Conservation (phyloP, 495 filamentous ascomycete species). For the Sabuloglossum arenarium region DNA sequence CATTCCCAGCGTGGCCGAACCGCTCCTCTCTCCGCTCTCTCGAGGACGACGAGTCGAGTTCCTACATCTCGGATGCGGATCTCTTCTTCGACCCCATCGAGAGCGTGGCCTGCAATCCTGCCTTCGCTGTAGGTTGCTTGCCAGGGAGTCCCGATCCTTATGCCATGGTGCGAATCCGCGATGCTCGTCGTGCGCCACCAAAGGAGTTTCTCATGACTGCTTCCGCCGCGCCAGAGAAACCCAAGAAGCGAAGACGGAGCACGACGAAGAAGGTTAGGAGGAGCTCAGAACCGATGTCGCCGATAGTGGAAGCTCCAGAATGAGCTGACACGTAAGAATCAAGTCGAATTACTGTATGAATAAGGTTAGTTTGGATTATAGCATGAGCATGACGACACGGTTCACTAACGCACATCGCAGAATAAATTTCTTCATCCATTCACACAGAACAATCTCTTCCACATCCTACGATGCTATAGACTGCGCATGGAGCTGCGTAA, state of each 20-base stretch:
- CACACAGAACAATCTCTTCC: no score
- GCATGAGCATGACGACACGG: no score
- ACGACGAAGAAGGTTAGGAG: conserved; percentile 3
- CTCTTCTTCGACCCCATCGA: conserved; percentile 2
- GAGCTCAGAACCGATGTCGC: neutral
- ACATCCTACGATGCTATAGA: no score
- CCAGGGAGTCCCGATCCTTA: neutral
- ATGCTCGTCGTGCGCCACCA: neutral
- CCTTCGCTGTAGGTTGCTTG: neutral
- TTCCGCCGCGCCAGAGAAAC: neutral
- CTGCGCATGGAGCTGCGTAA: no score
- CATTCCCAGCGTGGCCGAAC: conserved; percentile 5
- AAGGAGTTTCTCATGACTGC: neutral
- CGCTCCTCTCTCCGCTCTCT: neutral
- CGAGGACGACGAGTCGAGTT: neutral
- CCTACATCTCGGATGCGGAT: conserved; percentile 5
- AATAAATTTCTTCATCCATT: no score
- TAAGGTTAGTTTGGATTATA: no score
- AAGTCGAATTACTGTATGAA: no score
- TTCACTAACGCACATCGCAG: no score
- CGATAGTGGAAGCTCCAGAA: neutral
- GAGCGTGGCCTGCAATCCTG: neutral
- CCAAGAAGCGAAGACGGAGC: neutral
- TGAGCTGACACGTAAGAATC: neutral
- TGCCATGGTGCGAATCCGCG: neutral